phyloP scores from a whole-genome alignment of 192 early-diverging fungal species.

The Backusella australiensis region DNA sequence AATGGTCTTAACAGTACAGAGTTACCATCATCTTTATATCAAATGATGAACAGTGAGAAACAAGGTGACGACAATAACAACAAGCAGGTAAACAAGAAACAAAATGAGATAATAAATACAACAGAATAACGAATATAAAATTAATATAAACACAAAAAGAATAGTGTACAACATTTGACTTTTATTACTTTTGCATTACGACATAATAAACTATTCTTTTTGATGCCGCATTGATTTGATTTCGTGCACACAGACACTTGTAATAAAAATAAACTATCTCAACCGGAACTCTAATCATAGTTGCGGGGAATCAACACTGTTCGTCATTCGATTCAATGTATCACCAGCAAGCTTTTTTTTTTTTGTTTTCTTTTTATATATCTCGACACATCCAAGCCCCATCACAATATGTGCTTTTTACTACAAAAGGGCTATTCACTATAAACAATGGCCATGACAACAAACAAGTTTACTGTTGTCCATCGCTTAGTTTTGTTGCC shows the following conservation, averaged over 20 bases:
- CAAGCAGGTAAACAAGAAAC: too few relatives aligned
- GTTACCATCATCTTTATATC: constrained; percentile 4
- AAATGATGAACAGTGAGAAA: background rate
- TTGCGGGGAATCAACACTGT: background rate
- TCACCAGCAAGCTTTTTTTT: background rate
- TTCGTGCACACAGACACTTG: background rate
- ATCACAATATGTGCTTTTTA: background rate
- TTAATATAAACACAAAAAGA: too few relatives aligned
- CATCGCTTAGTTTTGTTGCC: background rate
- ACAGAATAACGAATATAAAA: too few relatives aligned
- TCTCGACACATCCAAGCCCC: background rate
- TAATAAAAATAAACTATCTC: background rate
- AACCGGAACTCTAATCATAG: background rate
- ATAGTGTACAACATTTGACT: too few relatives aligned
- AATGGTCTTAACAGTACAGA: background rate
- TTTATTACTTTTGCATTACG: too few relatives aligned
- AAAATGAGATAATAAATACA: too few relatives aligned
- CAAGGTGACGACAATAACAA: background rate
- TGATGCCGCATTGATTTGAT: too few relatives aligned
- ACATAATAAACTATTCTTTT: too few relatives aligned
- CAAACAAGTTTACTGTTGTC: background rate
- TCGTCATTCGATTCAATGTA: background rate
- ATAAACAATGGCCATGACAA: too few relatives aligned
- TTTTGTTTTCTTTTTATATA: too few relatives aligned
- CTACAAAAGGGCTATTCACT: too few relatives aligned